phyloP scores from a whole-genome alignment of 192 early-diverging fungal genomes.

The Mortierella antarctica region DNA sequence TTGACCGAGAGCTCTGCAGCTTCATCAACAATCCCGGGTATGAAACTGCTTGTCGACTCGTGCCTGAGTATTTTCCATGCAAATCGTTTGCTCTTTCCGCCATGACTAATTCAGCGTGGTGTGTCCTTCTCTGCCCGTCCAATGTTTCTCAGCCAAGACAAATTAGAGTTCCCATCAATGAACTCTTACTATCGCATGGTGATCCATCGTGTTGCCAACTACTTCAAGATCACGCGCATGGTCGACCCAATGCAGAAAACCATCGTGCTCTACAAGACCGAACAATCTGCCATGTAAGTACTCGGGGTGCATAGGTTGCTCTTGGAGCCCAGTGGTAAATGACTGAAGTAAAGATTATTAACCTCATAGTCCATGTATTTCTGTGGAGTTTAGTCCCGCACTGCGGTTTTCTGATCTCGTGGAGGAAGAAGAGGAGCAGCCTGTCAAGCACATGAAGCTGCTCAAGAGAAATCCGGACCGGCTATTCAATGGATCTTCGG shows the following conservation, averaged over 20 bases:
- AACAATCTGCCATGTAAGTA: constrained; percentile 68
- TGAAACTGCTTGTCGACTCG: constrained; percentile 3
- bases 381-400: constrained; percentile 33
- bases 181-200: constrained; percentile 83
- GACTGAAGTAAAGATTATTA: neutral
- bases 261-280: constrained; percentile 68
- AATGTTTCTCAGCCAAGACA: constrained; percentile 52
- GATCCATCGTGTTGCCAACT: constrained; percentile 75
- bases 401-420: constrained; percentile 62
- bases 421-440: constrained; percentile 57
- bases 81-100: constrained; percentile 2
- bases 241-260: constrained; percentile 63
- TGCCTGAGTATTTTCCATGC: neutral
- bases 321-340: neutral
- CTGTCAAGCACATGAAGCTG: constrained; percentile 56
- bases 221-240: constrained; percentile 73
- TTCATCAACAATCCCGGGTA: constrained; percentile 72
- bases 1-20: constrained; percentile 70
- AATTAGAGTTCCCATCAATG: constrained; percentile 71
- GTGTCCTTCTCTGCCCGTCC: neutral
- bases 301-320: neutral
- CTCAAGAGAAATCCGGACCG: constrained; percentile 55
- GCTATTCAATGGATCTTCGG: constrained; percentile 2
- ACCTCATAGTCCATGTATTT: neutral
- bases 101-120: neutral